Evolutionary conservation across 352 stramenopile genomes (phyloP), one percentile per base, ranked within the genome.

Genomic region (Globisporangium yorkense): DNA sequence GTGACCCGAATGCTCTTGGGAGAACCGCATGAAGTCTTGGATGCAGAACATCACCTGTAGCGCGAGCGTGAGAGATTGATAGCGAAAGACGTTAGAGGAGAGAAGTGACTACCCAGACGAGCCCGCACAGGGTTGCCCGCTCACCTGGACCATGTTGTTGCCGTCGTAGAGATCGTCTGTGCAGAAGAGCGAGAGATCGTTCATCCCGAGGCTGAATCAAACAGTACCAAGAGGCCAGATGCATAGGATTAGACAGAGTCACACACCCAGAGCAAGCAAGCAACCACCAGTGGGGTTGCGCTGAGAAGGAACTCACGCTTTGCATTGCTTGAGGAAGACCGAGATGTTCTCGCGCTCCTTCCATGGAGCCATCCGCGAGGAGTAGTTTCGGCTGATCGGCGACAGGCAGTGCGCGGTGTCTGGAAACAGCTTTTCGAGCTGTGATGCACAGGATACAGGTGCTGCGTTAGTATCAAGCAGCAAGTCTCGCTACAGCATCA

Each of bases 341-440:
- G 80, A 85, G 46, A 92, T 93, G 54, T 93, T 92, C 56, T 93
- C 84, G 4, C 84, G 68, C 56, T 93, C 84, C 56, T 92, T 93
- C 84, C 84, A 93, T 35, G 84, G 81, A 31, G 84, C 84, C 80
- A 92, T 87, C 31, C 67, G 70, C 35, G 63, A 63, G 29, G 69
- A 78, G 70, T 92, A 93, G 6, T 74, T 85, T 21, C 84, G 80
- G 40, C 77, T 91, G 66, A 89, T 91, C 0, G 78, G 81, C n/a
- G 76, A 88, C 31, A 74, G 71, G 16, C 70, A 77, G 43, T 79
- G 72, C 35, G 66, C 75, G 15, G 58, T 57, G 9, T 78, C 66
- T 9, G 83, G 83, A 33, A 85, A 89, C 5, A 91, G 62, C 16
- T 72, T 77, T 51, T 70, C 67, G 58, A 90, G 70, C 70, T 87